A percentile compares a stretch with the other conserved stretches of the same genome.
phyloP scores from a whole-genome alignment of 2,329 filamentous ascomycete genomes.

The Didymella keratinophila region DNA sequence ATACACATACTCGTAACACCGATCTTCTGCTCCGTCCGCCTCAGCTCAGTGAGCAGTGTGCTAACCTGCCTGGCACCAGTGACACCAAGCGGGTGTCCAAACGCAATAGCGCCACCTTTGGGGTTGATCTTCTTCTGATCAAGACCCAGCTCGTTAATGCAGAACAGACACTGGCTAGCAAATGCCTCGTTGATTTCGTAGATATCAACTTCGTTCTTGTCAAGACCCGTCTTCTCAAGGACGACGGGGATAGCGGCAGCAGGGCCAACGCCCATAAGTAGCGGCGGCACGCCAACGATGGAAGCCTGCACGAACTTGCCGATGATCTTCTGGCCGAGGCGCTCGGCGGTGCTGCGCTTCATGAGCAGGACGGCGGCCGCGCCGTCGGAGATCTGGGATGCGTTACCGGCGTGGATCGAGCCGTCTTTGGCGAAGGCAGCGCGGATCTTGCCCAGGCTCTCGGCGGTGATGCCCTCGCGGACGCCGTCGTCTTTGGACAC shows the following conservation, averaged over 20 bases:
- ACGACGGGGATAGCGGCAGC: conserved; percentile 96
- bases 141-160: conserved; percentile 84
- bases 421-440: conserved; percentile 92
- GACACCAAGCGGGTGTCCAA: conserved; percentile 93
- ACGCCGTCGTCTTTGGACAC: conserved; percentile 89
- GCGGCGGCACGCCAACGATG: conserved; percentile 86
- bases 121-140: conserved; percentile 91
- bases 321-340: conserved; percentile 84
- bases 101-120: conserved; percentile 95
- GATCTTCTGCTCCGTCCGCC: conserved; percentile 81
- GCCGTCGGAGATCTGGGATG: conserved; percentile 91
- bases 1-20: conserved; percentile 97
- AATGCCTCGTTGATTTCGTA: conserved; percentile 99
- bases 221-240: conserved; percentile 84
- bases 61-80: conserved; percentile 94
- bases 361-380: conserved; percentile 95
- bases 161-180: conserved; percentile 93
- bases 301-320: conserved; percentile 91
- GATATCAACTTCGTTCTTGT: conserved; percentile 87
- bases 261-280: conserved; percentile 95
- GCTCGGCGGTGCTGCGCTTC: conserved; percentile 90
- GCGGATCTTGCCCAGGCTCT: conserved; percentile 89
- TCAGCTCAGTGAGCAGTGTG: conserved; percentile 89
- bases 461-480: conserved; percentile 81
- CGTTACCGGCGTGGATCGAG: conserved; percentile 94